Evolutionary conservation across 208 protist genomes (phyloP).

Genomic region (Trypanosoma platydactyli): DNA sequence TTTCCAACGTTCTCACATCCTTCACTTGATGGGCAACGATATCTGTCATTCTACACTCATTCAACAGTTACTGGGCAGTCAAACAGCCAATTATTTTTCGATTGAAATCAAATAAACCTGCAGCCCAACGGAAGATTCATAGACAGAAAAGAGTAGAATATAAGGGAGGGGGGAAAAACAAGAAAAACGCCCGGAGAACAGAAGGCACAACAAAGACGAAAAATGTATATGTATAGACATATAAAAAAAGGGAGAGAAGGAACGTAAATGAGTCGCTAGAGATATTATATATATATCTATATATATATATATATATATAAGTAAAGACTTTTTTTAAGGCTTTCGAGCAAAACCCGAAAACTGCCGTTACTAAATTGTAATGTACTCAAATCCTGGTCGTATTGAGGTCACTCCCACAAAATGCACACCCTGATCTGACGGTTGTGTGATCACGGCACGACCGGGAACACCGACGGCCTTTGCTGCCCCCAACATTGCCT

Average conservation of each 20-base stretch:
- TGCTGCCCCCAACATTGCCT: constrained; percentile 78
- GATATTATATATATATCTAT: no score
- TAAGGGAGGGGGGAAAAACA: background rate
- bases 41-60: background rate
- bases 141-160: background rate
- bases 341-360: no score
- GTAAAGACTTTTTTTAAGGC: no score
- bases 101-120: background rate
- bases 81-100: background rate
- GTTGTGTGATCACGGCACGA: constrained; percentile 77
- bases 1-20: background rate
- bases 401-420: constrained; percentile 41
- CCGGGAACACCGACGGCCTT: constrained; percentile 52
- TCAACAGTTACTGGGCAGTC: background rate
- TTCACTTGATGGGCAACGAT: background rate
- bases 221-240: no score
- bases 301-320: no score
- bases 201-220: no score
- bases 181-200: no score
- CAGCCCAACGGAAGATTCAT: background rate
- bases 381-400: constrained; percentile 23
- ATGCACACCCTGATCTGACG: constrained; percentile 74
- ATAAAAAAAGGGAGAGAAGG: no score
- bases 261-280: no score
- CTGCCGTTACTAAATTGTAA: constrained; percentile 22